Evolutionary conservation across 768 basidiomycete genomes (phyloP).

Genomic region (Mycena pura): DNA sequence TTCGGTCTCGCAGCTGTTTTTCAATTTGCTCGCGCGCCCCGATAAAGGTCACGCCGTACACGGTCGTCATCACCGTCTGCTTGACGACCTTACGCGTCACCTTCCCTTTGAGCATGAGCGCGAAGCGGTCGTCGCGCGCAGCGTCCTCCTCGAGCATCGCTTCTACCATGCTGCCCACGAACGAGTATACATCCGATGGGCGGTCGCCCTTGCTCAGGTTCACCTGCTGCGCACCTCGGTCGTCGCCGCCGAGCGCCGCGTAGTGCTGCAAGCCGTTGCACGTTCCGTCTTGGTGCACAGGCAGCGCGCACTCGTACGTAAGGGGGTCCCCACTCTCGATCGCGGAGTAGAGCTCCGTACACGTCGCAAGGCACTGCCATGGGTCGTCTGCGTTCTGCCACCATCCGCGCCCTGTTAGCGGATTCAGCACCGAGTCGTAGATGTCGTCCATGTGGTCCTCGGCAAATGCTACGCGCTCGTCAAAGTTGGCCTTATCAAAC

Average conservation of each 20-base stretch:
- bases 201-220: slow-evolving; percentile 85
- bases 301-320: slow-evolving; percentile 71
- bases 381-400: slow-evolving; percentile 94
- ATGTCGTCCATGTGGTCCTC: slow-evolving; percentile 77
- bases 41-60: slow-evolving; percentile 95
- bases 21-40: slow-evolving; percentile 97
- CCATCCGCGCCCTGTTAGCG: slow-evolving; percentile 81
- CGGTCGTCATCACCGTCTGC: slow-evolving; percentile 99
- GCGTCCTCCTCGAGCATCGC: slow-evolving; percentile 63
- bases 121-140: slow-evolving; percentile 56
- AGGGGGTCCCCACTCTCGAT: slow-evolving; percentile 73
- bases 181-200: slow-evolving; percentile 95
- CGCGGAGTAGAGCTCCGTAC: slow-evolving; percentile 86
- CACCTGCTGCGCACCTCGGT: slow-evolving; percentile 87
- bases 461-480: slow-evolving; percentile 86
- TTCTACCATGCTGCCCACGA: slow-evolving; percentile 89
- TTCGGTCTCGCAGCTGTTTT: slow-evolving; percentile 79
- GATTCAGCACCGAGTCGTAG: slow-evolving; percentile 81
- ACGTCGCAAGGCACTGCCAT: slow-evolving; percentile 96
- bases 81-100: slow-evolving; percentile 95
- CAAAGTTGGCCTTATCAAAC: slow-evolving; percentile 93
- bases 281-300: slow-evolving; percentile 97
- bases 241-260: slow-evolving; percentile 95
- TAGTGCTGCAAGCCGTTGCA: slow-evolving; percentile 99
- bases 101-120: slow-evolving; percentile 72